Conservation (phyloP, 371 early-diverging fungal genomes). For the Saksenaea vasiformis region DNA sequence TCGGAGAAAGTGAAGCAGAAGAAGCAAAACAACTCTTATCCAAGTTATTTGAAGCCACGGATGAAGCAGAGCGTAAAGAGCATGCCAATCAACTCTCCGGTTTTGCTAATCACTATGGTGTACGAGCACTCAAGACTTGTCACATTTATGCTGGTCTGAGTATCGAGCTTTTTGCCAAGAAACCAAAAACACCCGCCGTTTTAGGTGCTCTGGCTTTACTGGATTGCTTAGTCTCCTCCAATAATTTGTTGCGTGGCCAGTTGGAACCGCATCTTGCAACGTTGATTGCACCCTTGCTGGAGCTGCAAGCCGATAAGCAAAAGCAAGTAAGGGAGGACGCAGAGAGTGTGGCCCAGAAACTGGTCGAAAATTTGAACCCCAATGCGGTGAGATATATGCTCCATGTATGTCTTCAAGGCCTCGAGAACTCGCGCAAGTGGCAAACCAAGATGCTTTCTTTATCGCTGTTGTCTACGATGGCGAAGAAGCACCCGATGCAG, state of each 20-base stretch:
- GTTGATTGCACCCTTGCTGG: constrained; percentile 50
- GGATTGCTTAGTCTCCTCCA: constrained; percentile 12
- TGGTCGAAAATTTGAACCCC: constrained; percentile 52
- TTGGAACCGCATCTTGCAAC: constrained; percentile 58
- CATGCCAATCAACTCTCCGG: constrained; percentile 10
- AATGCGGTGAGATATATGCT: constrained; percentile 55
- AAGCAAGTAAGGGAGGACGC: constrained; percentile 52
- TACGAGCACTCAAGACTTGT: constrained; percentile 21
- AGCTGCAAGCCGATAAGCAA: constrained; percentile 61
- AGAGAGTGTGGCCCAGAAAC: constrained; percentile 46
- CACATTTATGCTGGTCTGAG: constrained; percentile 21
- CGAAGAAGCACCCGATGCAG: constrained; percentile 56
- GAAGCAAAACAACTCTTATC: constrained; percentile 22
- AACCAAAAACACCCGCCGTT: constrained; percentile 7
- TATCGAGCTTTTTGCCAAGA: constrained; percentile 21
- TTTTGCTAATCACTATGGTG: constrained; percentile 15
- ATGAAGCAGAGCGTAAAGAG: constrained; percentile 11
- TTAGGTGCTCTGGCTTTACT: constrained; percentile 13
- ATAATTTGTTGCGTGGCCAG: constrained; percentile 19
- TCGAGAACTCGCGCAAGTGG: constrained; percentile 72
- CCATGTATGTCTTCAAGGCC: constrained; percentile 58
- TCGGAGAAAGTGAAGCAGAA: constrained; percentile 44
- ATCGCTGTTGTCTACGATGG: constrained; percentile 50
- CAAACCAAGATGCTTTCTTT: constrained; percentile 71
- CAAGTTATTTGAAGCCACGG: constrained; percentile 10